These are phyloP conservation scores for Hypoxylon lienhwacheense DNA, from an alignment of 495 filamentous ascomycete genomes.

Conservation along the genomic window DNA sequence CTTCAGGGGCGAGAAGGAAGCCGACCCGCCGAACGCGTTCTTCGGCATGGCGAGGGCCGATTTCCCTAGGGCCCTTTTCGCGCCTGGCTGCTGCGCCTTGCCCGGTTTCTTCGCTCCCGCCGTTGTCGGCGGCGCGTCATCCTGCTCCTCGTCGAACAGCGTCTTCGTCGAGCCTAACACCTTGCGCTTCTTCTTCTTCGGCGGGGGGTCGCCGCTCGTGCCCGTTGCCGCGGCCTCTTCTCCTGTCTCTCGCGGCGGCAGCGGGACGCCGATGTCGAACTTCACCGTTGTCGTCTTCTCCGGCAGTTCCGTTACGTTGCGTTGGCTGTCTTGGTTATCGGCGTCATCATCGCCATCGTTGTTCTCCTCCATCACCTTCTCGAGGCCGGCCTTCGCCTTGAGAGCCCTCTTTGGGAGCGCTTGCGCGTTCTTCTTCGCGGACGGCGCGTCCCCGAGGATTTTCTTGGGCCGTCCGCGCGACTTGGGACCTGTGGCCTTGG, in stretches of 20 bases:
- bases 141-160: conserved; percentile 78
- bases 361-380: conserved; percentile 30
- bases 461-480: conserved; percentile 48
- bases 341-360: conserved; percentile 9
- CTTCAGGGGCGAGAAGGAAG: conserved; percentile 79
- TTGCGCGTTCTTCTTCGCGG: conserved; percentile 49
- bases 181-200: conserved; percentile 76
- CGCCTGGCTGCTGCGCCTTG: conserved; percentile 39
- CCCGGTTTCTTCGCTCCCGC: conserved; percentile 44
- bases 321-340: conserved; percentile 35
- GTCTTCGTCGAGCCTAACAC: conserved; percentile 64
- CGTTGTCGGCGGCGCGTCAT: conserved; percentile 47
- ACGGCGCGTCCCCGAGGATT: conserved; percentile 39
- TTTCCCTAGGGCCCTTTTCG: conserved; percentile 31
- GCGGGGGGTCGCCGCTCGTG: conserved; percentile 44
- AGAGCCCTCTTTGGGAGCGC: conserved; percentile 35
- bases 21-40: conserved; percentile 47
- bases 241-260: no score
- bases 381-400: conserved; percentile 35
- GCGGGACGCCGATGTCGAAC: conserved; percentile 31
- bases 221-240: conserved; percentile 32
- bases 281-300: conserved; percentile 40
- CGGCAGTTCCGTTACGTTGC: conserved; percentile 15
- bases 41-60: conserved; percentile 38
- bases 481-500: conserved; percentile 35